A percentile compares a stretch with the other conserved stretches of the same genome.
Evolutionary conservation across 768 basidiomycete species (phyloP).

Genomic region (Lyophyllum decastes): DNA sequence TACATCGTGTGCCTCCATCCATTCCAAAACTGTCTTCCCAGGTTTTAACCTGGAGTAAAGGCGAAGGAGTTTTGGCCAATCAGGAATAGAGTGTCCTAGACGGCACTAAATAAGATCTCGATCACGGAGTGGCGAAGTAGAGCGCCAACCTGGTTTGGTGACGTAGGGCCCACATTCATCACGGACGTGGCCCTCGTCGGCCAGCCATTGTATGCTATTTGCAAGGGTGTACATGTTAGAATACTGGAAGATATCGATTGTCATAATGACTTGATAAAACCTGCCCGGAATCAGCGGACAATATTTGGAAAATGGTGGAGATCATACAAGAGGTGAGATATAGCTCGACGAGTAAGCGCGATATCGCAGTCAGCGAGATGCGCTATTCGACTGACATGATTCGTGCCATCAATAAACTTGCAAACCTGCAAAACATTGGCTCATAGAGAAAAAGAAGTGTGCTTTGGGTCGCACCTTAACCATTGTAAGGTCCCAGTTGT

Average conservation of each 20-base stretch:
- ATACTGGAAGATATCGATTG: constrained; percentile 95
- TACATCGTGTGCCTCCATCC: constrained; percentile 81
- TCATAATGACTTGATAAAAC: constrained; percentile 96
- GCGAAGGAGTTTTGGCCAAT: constrained; percentile 86
- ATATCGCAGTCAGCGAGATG: constrained; percentile 89
- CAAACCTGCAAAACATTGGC: constrained; percentile 55
- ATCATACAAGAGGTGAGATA: constrained; percentile 88
- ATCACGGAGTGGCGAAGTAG: not conserved
- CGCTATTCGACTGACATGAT: constrained; percentile 90
- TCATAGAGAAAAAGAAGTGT: not conserved
- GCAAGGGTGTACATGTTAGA: constrained; percentile 96
- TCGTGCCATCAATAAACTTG: constrained; percentile 84
- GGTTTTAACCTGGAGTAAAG: constrained; percentile 86
- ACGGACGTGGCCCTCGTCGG: constrained; percentile 79
- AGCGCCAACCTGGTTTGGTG: constrained; percentile 62
- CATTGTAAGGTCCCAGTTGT: constrained; percentile 97
- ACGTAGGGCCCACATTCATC: constrained; percentile 94
- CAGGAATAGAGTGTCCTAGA: constrained; percentile 60
- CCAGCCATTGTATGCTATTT: constrained; percentile 85
- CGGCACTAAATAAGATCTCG: constrained; percentile 5
- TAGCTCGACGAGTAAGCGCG: constrained; percentile 78
- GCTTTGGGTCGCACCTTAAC: constrained; percentile 54
- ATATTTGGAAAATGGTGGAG: not conserved
- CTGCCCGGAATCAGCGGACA: constrained; percentile 37
- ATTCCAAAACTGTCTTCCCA: constrained; percentile 81